Percentiles rank a stretch among this genome's conserved stretches.
Conservation (phyloP, 2,329 filamentous ascomycete species). For the Penicillium verrucosum region DNA sequence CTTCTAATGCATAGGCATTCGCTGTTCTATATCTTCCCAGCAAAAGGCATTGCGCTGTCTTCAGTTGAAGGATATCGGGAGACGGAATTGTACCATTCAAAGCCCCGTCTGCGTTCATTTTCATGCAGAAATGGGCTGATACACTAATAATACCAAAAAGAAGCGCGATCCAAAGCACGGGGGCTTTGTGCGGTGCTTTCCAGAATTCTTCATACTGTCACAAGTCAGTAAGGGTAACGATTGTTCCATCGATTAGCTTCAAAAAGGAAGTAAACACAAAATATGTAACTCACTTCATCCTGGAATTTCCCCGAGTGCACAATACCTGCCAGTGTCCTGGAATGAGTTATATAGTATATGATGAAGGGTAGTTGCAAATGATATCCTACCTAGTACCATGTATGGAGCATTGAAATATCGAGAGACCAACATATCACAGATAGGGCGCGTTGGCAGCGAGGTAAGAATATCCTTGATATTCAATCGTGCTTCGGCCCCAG, state of each 20-base stretch:
- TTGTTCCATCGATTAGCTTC: not conserved
- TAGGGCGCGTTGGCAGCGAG: conserved; percentile 4
- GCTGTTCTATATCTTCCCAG: conserved; percentile 19
- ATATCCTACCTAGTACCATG: conserved; percentile 12
- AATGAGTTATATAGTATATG: not conserved
- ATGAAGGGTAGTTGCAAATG: not conserved
- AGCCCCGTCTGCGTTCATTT: not conserved
- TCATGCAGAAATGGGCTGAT: not conserved
- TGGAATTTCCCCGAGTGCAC: conserved; percentile 16
- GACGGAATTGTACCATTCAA: not conserved
- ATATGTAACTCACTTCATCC: conserved; percentile 5
- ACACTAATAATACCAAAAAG: conserved; percentile 12
- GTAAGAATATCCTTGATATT: conserved; percentile 2
- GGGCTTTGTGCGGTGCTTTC: conserved; percentile 10
- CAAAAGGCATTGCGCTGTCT: conserved; percentile 6
- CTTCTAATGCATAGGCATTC: not conserved
- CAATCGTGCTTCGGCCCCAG: not conserved
- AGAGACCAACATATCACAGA: conserved; percentile 11
- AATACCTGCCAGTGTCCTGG: conserved; percentile 1
- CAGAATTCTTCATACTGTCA: conserved; percentile 20
- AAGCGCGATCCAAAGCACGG: conserved; percentile 18
- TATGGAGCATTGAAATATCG: conserved; percentile 13
- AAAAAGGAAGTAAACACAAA: not conserved
- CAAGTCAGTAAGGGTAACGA: not conserved
- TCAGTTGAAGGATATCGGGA: not conserved